Evolutionary conservation across 345 rosid species (phyloP).

Genomic region (Euphorbia lathyris): DNA sequence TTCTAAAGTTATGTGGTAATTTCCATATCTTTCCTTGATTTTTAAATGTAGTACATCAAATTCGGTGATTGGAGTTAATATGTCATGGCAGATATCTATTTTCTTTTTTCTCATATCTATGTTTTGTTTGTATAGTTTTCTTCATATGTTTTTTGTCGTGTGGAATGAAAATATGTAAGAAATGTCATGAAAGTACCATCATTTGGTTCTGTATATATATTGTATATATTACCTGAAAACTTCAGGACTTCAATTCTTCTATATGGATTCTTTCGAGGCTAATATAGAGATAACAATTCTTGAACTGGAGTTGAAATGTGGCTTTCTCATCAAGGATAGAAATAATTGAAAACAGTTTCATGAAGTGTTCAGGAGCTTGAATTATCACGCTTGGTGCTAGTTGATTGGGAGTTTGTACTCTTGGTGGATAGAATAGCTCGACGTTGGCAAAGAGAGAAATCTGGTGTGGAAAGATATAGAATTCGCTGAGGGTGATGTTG

Average conservation of each 20-base stretch:
- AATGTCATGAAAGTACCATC: neutral
- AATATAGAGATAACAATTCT: neutral
- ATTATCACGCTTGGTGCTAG: neutral
- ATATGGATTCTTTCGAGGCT: slow-evolving; percentile 1
- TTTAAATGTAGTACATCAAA: neutral
- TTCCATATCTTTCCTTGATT: slow-evolving; percentile 12
- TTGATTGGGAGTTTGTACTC: neutral
- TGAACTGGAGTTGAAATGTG: neutral
- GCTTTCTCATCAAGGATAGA: neutral
- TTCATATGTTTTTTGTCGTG: neutral
- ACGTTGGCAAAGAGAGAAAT: neutral
- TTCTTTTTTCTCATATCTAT: slow-evolving; percentile 3
- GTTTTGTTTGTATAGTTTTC: neutral
- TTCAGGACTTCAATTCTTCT: neutral
- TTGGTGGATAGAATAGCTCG: neutral
- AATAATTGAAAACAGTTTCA: neutral
- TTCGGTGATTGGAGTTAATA: slow-evolving; percentile 3
- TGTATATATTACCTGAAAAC: neutral
- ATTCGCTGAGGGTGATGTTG: neutral
- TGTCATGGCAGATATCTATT: slow-evolving; percentile 3
- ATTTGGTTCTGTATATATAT: neutral
- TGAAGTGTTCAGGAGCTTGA: neutral
- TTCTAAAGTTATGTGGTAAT: slow-evolving; percentile 86
- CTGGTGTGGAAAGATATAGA: neutral
- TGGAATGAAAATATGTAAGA: neutral